phyloP scores from a whole-genome alignment of 441 rosid genomes.

The Theobroma grandiflorum region DNA sequence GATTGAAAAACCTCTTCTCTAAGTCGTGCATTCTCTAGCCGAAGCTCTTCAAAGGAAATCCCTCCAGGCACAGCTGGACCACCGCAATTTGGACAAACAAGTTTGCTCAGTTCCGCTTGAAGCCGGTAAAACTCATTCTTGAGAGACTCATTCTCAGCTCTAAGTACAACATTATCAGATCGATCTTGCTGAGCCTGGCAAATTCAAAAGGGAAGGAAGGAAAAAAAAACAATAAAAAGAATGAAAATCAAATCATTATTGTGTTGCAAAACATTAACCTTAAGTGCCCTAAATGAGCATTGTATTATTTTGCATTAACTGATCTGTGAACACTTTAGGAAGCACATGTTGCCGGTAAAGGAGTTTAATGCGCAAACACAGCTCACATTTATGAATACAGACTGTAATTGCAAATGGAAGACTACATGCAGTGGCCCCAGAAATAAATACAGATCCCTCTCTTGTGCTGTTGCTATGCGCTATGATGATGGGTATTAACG shows the following conservation, averaged over 20 bases:
- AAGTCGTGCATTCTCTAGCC: constrained; percentile 82
- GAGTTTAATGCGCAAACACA: constrained; percentile 39
- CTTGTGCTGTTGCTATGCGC: constrained; percentile 17
- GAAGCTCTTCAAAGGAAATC: constrained; percentile 75
- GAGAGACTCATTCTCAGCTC: constrained; percentile 80
- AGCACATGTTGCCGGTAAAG: constrained; percentile 48
- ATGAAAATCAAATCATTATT: not conserved
- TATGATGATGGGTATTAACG: constrained; percentile 28
- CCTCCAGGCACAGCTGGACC: constrained; percentile 77
- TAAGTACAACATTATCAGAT: constrained; percentile 70
- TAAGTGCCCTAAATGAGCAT: constrained; percentile 16
- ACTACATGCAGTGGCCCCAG: constrained; percentile 30
- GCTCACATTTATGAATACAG: constrained; percentile 45
- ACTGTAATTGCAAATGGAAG: constrained; percentile 18
- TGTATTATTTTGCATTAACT: constrained; percentile 27
- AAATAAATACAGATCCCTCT: constrained; percentile 38
- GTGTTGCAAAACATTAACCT: not conserved
- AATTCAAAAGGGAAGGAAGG: not conserved
- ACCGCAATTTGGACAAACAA: constrained; percentile 81
- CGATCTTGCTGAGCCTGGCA: constrained; percentile 91
- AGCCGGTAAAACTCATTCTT: constrained; percentile 78
- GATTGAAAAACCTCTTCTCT: constrained; percentile 70
- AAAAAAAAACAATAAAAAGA: not conserved
- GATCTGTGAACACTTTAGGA: constrained; percentile 24
- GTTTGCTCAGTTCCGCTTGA: constrained; percentile 70